Evolutionary conservation across 2,329 filamentous ascomycete species (phyloP).

Genomic region (Pseudocercospora fuligena): DNA sequence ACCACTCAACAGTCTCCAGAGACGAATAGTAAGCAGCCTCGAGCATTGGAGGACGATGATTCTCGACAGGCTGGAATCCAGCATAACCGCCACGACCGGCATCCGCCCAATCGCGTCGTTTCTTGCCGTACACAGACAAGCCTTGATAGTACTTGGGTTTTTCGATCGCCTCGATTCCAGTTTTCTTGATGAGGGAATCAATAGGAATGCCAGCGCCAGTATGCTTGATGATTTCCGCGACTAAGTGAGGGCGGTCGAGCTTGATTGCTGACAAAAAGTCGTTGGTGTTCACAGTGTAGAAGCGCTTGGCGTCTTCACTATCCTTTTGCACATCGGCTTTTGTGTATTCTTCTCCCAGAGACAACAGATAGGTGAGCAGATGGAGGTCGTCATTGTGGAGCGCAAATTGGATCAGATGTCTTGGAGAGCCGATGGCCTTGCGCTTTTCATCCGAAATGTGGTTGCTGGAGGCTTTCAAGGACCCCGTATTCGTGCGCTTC

Average conservation of each 20-base stretch:
- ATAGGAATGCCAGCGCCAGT: slow-evolving; percentile 73
- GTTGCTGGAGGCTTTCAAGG: slow-evolving; percentile 23
- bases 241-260: slow-evolving; percentile 58
- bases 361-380: slow-evolving; percentile 63
- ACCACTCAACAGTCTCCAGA: slow-evolving; percentile 76
- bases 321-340: slow-evolving; percentile 23
- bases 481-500: slow-evolving; percentile 26
- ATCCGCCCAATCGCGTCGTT: slow-evolving; percentile 74
- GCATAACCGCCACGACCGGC: slow-evolving; percentile 56
- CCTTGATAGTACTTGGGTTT: slow-evolving; percentile 78
- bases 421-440: slow-evolving; percentile 21
- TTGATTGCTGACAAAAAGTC: slow-evolving; percentile 50
- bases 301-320: slow-evolving; percentile 28
- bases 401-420: slow-evolving; percentile 40
- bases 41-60: slow-evolving; percentile 63
- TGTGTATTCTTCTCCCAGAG: slow-evolving; percentile 56
- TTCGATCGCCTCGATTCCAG: slow-evolving; percentile 62
- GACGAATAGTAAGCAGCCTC: slow-evolving; percentile 62
- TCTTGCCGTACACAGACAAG: slow-evolving; percentile 74
- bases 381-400: slow-evolving; percentile 56
- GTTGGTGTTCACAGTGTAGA: slow-evolving; percentile 31
- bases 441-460: slow-evolving; percentile 22
- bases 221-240: slow-evolving; percentile 67
- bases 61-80: slow-evolving; percentile 23
- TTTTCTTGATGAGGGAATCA: slow-evolving; percentile 67